Conservation (phyloP, 169 alveolate genomes). For the Theileria sp. region DNA sequence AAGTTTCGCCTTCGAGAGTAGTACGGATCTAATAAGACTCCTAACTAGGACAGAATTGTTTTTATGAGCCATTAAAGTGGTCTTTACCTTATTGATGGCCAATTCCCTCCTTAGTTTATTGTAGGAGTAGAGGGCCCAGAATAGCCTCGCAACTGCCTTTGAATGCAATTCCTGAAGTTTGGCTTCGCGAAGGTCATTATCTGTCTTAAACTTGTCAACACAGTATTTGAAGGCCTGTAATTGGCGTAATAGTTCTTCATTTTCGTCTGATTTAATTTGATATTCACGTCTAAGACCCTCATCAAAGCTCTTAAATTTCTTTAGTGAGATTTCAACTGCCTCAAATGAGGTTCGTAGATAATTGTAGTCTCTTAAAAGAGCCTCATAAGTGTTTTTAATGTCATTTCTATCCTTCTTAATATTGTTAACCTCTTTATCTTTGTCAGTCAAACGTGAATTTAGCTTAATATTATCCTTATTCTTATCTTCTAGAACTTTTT, state of each 20-base stretch:
- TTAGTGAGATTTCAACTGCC: slow-evolving; percentile 7
- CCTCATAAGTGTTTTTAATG: background rate
- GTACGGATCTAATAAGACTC: slow-evolving; percentile 27
- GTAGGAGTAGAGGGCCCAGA: background rate
- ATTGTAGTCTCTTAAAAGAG: background rate
- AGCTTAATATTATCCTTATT: background rate
- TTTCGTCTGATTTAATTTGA: background rate
- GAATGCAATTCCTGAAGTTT: slow-evolving; percentile 8
- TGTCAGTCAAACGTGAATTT: slow-evolving; percentile 6
- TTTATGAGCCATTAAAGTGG: slow-evolving; percentile 4
- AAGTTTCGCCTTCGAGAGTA: slow-evolving; percentile 46
- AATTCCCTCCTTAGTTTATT: slow-evolving; percentile 7
- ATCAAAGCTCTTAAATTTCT: slow-evolving; percentile 2
- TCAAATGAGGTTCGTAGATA: background rate
- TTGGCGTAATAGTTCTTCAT: slow-evolving; percentile 2
- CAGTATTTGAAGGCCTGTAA: background rate
- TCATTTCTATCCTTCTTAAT: background rate
- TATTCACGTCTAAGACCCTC: slow-evolving; percentile 2
- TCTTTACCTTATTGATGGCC: slow-evolving; percentile 13
- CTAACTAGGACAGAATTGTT: background rate
- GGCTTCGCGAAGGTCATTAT: background rate
- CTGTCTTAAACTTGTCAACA: slow-evolving; percentile 1
- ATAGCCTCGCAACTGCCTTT: slow-evolving; percentile 5
- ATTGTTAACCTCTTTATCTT: slow-evolving; percentile 20
- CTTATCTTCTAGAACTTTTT: background rate